Base-by-base conservation (phyloP, 805 yeast genomes). In the Pichia californica region DNA sequence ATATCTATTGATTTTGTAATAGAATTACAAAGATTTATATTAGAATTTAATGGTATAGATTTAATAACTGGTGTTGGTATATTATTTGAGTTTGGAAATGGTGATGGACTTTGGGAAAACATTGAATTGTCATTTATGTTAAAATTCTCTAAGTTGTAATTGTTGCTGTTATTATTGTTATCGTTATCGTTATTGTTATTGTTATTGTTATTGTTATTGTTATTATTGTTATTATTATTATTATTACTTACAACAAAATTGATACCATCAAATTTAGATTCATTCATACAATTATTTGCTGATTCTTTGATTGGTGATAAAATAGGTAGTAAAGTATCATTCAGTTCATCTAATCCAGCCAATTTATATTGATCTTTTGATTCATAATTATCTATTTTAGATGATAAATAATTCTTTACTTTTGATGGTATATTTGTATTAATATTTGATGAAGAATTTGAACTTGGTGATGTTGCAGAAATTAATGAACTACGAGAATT, bases 221-320 rank as follows among this genome's bases (percentile, higher is more conserved):
- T n/a, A n/a, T n/a, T n/a, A n/a, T n/a, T n/a, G n/a, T n/a, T 15
- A 16, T 6, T 27, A 16, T 23, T 26, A 14, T 14, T 25, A 13
- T 10, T 16, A 5, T 14, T 13, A 15, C 25, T 26, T 23, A 33
- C 40, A 10, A 37, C 40, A 20, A 37, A 37, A 18, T 37, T 37
- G n/a, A 37, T 13, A 9, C 40, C 40, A 33, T 27, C 36, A 40
- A 19, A 23, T 15, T 14, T 15, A n/a, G 16, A 6, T 14, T n/a
- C 32, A n/a, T 7, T 16, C 9, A 28, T 10, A 10, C 13, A 7
- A 10, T 26, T 36, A 18, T 36, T 21, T 13, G 14, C 18, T n/a
- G 31, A 23, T 36, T 35, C 38, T 15, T 21, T 21, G 26, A 35
- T 35, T 21, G 38, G 29, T 4, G 38, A 35, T 20, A 35, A 35